Percentiles rank a stretch among this genome's conserved stretches.
Conservation (phyloP, 169 alveolate genomes). For the Plasmodium inui region DNA sequence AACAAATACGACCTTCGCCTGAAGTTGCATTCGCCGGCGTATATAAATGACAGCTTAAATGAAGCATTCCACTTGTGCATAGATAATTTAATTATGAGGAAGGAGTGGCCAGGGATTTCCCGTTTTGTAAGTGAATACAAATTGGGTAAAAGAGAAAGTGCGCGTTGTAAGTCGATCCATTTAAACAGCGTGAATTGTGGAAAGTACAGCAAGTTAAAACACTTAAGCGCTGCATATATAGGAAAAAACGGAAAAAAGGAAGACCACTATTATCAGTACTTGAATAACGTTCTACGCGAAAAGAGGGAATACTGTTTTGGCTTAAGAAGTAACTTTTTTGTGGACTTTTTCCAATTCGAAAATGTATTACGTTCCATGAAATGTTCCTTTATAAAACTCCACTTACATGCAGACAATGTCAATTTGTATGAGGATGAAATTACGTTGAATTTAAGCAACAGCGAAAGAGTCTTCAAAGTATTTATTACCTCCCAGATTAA, state of each 20-base stretch:
- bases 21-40: not conserved
- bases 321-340: conserved; percentile 45
- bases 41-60: conserved; percentile 19
- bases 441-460: conserved; percentile 16
- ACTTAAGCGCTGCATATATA: conserved; percentile 17
- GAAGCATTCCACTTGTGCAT: conserved; percentile 25
- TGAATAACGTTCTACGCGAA: conserved; percentile 39
- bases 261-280: conserved; percentile 34
- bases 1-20: conserved; percentile 32
- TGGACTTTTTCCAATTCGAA: conserved; percentile 36
- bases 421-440: conserved; percentile 40
- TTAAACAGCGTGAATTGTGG: conserved; percentile 2
- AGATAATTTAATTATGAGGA: conserved; percentile 21
- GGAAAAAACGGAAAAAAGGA: conserved; percentile 19
- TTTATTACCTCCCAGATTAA: conserved; percentile 31
- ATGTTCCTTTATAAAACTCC: conserved; percentile 53
- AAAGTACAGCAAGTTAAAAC: conserved; percentile 21
- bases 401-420: conserved; percentile 41
- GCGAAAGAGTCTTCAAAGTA: conserved; percentile 13
- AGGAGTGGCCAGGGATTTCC: conserved; percentile 52
- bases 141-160: not conserved
- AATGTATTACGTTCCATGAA: conserved; percentile 39
- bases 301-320: conserved; percentile 57
- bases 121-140: conserved; percentile 7
- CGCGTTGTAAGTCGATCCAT: not conserved